Conservation (phyloP, 2,329 filamentous ascomycete genomes). For the Metarhizium sp. region DNA sequence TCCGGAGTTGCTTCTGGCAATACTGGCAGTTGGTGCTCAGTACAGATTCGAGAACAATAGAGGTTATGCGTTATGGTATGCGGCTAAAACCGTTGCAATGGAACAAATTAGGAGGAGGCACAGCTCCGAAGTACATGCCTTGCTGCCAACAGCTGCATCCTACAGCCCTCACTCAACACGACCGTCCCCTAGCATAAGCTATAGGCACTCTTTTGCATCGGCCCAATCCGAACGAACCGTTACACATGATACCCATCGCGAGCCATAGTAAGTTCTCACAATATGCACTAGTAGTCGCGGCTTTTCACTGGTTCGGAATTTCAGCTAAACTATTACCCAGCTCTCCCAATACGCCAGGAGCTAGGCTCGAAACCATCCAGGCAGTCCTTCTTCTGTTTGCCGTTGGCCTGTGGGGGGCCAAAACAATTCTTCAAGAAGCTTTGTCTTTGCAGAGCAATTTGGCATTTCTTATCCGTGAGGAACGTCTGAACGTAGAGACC, state of each 20-base stretch:
- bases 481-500: slow-evolving; percentile 41
- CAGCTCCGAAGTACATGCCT: slow-evolving; percentile 46
- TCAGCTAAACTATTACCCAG: slow-evolving; percentile 19
- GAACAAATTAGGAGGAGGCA: slow-evolving; percentile 50
- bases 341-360: slow-evolving; percentile 49
- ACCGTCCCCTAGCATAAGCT: slow-evolving; percentile 47
- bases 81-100: slow-evolving; percentile 45
- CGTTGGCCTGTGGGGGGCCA: slow-evolving; percentile 51
- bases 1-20: slow-evolving; percentile 57
- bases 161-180: slow-evolving; percentile 52
- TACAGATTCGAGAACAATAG: slow-evolving; percentile 54
- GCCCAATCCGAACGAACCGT: slow-evolving; percentile 46
- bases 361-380: slow-evolving; percentile 56
- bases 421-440: slow-evolving; percentile 50
- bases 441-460: slow-evolving; percentile 50
- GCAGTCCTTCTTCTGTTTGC: slow-evolving; percentile 52
- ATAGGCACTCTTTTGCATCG: slow-evolving; percentile 49
- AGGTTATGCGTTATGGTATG: slow-evolving; percentile 52
- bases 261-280: slow-evolving; percentile 45
- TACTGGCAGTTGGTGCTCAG: slow-evolving; percentile 58
- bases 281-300: background rate
- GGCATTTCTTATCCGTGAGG: slow-evolving; percentile 48
- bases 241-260: slow-evolving; percentile 49
- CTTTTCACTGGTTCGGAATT: background rate
- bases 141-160: slow-evolving; percentile 46